Evolutionary conservation across 768 basidiomycete species (phyloP).

Genomic region (Auricularia sp.): DNA sequence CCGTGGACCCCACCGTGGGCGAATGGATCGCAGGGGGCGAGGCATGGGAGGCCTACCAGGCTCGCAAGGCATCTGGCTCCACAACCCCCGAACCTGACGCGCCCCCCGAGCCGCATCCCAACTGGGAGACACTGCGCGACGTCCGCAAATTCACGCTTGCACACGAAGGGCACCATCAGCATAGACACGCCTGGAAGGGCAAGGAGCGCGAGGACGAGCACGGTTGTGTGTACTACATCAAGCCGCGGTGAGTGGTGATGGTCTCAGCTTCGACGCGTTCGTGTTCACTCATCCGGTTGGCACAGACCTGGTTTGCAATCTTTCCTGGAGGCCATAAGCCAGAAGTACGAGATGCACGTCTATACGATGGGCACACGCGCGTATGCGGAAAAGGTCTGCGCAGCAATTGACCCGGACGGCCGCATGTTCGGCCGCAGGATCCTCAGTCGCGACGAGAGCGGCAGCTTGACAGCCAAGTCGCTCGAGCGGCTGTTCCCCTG

Average conservation of each 20-base stretch:
- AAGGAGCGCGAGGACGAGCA: constrained; percentile 61
- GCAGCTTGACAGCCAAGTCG: constrained; percentile 88
- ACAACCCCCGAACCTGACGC: not conserved
- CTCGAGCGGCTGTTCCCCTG: constrained; percentile 89
- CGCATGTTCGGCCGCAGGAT: constrained; percentile 81
- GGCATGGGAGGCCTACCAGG: constrained; percentile 61
- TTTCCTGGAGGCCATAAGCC: constrained; percentile 63
- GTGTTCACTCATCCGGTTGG: not conserved
- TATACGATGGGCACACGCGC: constrained; percentile 99
- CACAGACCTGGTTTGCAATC: constrained; percentile 69
- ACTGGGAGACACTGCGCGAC: constrained; percentile 85
- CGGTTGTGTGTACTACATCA: constrained; percentile 94
- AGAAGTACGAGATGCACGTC: constrained; percentile 96
- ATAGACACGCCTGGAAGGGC: constrained; percentile 28
- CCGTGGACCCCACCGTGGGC: constrained; percentile 95
- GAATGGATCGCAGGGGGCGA: constrained; percentile 91
- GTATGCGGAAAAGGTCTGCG: constrained; percentile 92
- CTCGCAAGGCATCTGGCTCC: constrained; percentile 15
- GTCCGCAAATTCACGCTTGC: constrained; percentile 82
- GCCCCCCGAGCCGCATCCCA: constrained; percentile 65
- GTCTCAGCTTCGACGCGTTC: not conserved
- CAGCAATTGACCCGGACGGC: constrained; percentile 83
- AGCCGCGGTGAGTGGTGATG: constrained; percentile 63
- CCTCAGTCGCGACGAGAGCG: constrained; percentile 90
- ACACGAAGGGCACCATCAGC: constrained; percentile 47